These are phyloP conservation scores for Rusavskia elegans DNA, from an alignment of 495 filamentous ascomycete species.

Conservation along the genomic window DNA sequence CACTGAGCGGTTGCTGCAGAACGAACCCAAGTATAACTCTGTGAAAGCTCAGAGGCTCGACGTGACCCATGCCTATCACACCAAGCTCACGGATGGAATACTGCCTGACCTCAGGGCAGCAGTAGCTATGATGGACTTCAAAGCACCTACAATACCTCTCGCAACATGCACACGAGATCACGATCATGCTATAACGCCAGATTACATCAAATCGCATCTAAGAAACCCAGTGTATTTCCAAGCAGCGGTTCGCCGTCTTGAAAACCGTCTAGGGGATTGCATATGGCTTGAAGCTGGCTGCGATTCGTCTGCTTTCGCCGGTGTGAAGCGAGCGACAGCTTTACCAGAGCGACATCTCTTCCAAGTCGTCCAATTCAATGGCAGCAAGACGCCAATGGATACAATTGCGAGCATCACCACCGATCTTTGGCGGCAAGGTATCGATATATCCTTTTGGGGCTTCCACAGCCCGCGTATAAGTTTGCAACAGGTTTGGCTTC, in stretches of 20 bases:
- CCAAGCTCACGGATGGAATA: too few species aligned
- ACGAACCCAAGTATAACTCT: too few species aligned
- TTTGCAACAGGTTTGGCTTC: slow-evolving; percentile 5
- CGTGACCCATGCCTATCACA: too few species aligned
- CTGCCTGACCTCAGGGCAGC: neutral
- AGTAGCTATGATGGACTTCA: neutral
- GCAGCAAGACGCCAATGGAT: slow-evolving; percentile 3
- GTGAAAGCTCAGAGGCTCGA: too few species aligned
- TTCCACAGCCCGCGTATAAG: slow-evolving; percentile 8
- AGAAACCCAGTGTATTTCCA: slow-evolving; percentile 21
- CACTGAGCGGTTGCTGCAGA: too few species aligned
- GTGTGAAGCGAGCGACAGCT: slow-evolving; percentile 9
- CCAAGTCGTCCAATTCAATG: neutral
- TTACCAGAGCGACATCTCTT: slow-evolving; percentile 4
- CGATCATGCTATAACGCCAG: neutral
- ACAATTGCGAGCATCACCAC: slow-evolving; percentile 11
- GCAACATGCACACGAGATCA: neutral
- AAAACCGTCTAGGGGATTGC: slow-evolving; percentile 12
- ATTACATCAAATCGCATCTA: slow-evolving; percentile 15
- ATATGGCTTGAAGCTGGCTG: slow-evolving; percentile 24
- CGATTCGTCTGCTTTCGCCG: slow-evolving; percentile 18
- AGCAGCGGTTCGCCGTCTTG: slow-evolving; percentile 16
- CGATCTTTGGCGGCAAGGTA: slow-evolving; percentile 16
- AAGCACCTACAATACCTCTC: neutral
- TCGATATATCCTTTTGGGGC: slow-evolving; percentile 6